phyloP scores from a whole-genome alignment of 768 basidiomycete genomes.

The Phanerochaete carnosa region DNA sequence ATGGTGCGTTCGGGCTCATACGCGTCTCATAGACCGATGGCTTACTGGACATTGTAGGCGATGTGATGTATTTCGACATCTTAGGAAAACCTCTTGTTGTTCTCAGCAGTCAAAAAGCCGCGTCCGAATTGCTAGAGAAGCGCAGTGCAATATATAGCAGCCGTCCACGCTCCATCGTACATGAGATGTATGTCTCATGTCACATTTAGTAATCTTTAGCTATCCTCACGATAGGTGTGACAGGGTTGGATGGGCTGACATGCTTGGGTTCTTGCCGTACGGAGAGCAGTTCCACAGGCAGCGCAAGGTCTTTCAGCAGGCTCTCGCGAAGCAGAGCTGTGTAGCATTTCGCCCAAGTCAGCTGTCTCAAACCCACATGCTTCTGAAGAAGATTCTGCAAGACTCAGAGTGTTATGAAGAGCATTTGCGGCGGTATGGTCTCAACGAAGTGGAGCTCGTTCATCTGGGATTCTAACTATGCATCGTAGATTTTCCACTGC shows the following conservation, averaged over 20 bases:
- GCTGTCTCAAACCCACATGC: slow-evolving; percentile 20
- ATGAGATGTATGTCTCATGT: slow-evolving; percentile 9
- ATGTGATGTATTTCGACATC: slow-evolving; percentile 28
- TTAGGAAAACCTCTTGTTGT: slow-evolving; percentile 32
- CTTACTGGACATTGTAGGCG: not conserved
- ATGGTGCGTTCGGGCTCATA: slow-evolving; percentile 21
- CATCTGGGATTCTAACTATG: not conserved
- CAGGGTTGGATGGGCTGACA: slow-evolving; percentile 19
- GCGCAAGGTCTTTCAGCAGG: slow-evolving; percentile 4
- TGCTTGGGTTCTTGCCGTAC: slow-evolving; percentile 16
- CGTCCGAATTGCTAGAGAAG: slow-evolving; percentile 34
- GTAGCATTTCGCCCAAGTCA: slow-evolving; percentile 21
- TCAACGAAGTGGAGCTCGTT: not conserved
- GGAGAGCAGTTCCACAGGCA: slow-evolving; percentile 17
- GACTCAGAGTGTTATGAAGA: slow-evolving; percentile 22
- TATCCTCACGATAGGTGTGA: not conserved
- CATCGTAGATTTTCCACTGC: slow-evolving; percentile 21
- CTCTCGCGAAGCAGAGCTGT: slow-evolving; percentile 8
- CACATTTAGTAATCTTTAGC: not conserved
- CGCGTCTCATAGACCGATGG: too few species aligned
- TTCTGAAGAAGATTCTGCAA: slow-evolving; percentile 24
- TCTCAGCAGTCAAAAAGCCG: slow-evolving; percentile 28
- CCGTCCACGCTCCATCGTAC: slow-evolving; percentile 28
- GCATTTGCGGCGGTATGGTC: not conserved
- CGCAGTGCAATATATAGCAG: slow-evolving; percentile 36